Evolutionary conservation across 2,329 filamentous ascomycete species (phyloP).

Genomic region (Fusarium tanahbumbuense): DNA sequence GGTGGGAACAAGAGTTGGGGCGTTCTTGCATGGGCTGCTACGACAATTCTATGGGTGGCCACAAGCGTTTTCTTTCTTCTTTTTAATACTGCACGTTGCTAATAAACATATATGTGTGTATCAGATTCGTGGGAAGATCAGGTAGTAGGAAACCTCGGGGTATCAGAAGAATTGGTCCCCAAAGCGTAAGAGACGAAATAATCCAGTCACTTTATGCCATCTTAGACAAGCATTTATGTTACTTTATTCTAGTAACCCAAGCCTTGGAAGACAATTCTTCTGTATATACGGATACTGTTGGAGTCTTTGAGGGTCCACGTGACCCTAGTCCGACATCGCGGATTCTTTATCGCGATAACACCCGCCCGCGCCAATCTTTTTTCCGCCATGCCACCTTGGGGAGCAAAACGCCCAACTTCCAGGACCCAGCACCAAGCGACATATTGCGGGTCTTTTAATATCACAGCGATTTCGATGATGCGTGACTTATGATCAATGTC

Average conservation of each 20-base stretch:
- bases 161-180: too few species aligned
- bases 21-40: conserved; percentile 22
- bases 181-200: too few species aligned
- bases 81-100: not conserved
- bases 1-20: conserved; percentile 4
- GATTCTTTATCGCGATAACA: conserved; percentile 39
- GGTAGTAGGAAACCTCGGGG: not conserved
- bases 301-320: conserved; percentile 23
- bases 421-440: conserved; percentile 26
- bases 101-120: not conserved
- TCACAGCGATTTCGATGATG: conserved; percentile 48
- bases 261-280: too few species aligned
- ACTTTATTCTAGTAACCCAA: too few species aligned
- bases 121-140: not conserved
- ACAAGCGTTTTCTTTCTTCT: not conserved
- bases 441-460: conserved; percentile 15
- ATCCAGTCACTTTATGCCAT: too few species aligned
- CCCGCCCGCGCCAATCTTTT: conserved; percentile 33
- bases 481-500: conserved; percentile 58
- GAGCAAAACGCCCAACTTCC: conserved; percentile 5
- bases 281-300: not conserved
- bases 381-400: conserved; percentile 19
- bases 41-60: not conserved
- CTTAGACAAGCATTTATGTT: too few species aligned
- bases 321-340: conserved; percentile 28